A percentile compares a stretch with the other conserved stretches of the same genome.
These are phyloP conservation scores for Lasiodiplodia citricola DNA, from an alignment of 2,329 filamentous ascomycete genomes.

Conservation along the genomic window DNA sequence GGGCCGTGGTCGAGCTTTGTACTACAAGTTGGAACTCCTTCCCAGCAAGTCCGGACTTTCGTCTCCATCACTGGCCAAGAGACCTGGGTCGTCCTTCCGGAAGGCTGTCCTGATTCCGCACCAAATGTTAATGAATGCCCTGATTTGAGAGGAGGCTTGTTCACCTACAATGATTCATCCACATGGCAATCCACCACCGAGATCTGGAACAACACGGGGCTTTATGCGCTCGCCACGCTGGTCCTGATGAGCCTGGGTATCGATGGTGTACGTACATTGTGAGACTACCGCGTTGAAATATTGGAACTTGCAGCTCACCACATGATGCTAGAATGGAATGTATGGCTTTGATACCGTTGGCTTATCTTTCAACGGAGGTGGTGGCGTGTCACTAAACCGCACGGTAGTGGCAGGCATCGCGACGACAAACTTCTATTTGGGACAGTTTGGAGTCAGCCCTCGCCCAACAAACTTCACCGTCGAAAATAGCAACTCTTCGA, in stretches of 20 bases:
- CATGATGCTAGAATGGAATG: slow-evolving; percentile 31
- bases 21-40: slow-evolving; percentile 36
- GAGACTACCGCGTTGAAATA: neutral
- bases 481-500: slow-evolving; percentile 39
- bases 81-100: slow-evolving; percentile 40
- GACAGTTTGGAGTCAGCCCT: slow-evolving; percentile 44
- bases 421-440: slow-evolving; percentile 44
- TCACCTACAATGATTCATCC: slow-evolving; percentile 38
- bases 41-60: slow-evolving; percentile 37
- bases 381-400: slow-evolving; percentile 34
- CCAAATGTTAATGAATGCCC: slow-evolving; percentile 36
- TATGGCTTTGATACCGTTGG: slow-evolving; percentile 44
- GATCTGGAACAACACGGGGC: slow-evolving; percentile 16
- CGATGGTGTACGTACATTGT: neutral
- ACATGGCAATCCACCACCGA: slow-evolving; percentile 29
- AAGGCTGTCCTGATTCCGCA: slow-evolving; percentile 37
- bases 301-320: neutral
- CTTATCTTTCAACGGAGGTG: slow-evolving; percentile 37
- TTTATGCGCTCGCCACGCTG: neutral
- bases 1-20: slow-evolving; percentile 40
- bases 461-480: slow-evolving; percentile 47
- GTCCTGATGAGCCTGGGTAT: slow-evolving; percentile 2
- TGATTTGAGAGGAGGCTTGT: slow-evolving; percentile 37
- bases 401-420: slow-evolving; percentile 45
- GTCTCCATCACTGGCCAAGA: slow-evolving; percentile 42